Evolutionary conservation across 2,329 filamentous ascomycete genomes (phyloP), one percentile per base, ranked within the genome.

Genomic region (Aspergillus oerlinghausenensis): DNA sequence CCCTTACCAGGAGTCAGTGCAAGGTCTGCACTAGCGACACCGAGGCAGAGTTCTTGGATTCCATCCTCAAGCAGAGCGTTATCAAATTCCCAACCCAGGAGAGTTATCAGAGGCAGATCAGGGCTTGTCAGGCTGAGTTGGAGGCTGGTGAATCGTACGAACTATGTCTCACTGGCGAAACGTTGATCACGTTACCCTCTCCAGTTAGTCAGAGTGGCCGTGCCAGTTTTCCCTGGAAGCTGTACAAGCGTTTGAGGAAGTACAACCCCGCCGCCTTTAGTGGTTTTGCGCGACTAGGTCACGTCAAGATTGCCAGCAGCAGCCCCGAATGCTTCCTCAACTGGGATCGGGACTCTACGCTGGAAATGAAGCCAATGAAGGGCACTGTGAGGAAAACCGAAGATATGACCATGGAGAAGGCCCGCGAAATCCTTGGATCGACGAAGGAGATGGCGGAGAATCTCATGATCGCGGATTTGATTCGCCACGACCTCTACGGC

Each of bases 401-500:
- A 0, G 79, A 79, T 1, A 85, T 88, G 40, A 94, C 88, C 0
- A 79, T 88, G n/a, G 82, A 81, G 4, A 82, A 89, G 66, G 92
- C 93, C 0, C 85, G 87, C 59, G 76, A 78, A 28, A 84, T 95
- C 42, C 82, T 97, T 14, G 84, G 88, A 56, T 83, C 90, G 0
- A 88, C 89, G 23, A 97, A 97, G 72, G 94, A 97, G 73, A 87
- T 90, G 65, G 93, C 93, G 0, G 93, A 97, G 77, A 97, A 97
- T 68, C 82, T 97, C 25, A 97, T 97, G 94, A 97, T 97, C 66
- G 92, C 96, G 2, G 93, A 97, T 72, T 80, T 97, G 1, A 94
- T 97, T n/a, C 84, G 93, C 0, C 93, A 97, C 69, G 93, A 97
- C 72, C 79, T 97, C 11, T 89, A 95, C 72, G 85, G 87, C n/a